These are phyloP conservation scores for Cladosporium oxysporum DNA, from an alignment of 2,329 filamentous ascomycete species.

Conservation along the genomic window DNA sequence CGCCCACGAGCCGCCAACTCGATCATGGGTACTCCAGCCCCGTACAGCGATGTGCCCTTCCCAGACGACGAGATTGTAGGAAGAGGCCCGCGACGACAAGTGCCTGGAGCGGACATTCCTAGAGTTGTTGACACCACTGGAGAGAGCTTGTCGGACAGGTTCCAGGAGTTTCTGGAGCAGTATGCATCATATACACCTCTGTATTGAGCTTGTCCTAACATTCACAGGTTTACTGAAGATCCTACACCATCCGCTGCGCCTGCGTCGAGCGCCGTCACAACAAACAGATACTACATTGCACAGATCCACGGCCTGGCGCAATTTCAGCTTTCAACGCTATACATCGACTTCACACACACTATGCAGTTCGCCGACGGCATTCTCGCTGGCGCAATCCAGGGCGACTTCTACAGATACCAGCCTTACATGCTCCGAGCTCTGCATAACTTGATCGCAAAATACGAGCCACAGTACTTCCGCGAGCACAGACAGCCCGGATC, in stretches of 20 bases:
- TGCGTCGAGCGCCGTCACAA: conserved; percentile 69
- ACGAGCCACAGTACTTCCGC: conserved; percentile 91
- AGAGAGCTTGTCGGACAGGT: conserved; percentile 71
- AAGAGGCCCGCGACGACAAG: conserved; percentile 47
- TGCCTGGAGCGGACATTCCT: conserved; percentile 61
- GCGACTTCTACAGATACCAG: conserved; percentile 91
- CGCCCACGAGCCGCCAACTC: conserved; percentile 56
- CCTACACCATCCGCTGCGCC: conserved; percentile 64
- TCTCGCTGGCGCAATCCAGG: conserved; percentile 81
- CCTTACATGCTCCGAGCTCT: conserved; percentile 87
- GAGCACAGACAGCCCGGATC: conserved; percentile 84
- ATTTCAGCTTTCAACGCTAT: conserved; percentile 78
- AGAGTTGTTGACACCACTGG: conserved; percentile 76
- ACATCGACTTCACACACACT: conserved; percentile 85
- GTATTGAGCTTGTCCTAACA: neutral
- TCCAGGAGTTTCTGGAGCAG: conserved; percentile 79
- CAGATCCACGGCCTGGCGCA: conserved; percentile 77
- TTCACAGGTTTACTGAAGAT: conserved; percentile 64
- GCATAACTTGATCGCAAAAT: conserved; percentile 90
- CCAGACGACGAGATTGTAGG: conserved; percentile 64
- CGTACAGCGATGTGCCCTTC: conserved; percentile 60
- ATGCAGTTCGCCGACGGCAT: conserved; percentile 74
- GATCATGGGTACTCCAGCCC: conserved; percentile 49
- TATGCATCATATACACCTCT: conserved; percentile 42
- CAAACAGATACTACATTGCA: conserved; percentile 81